Evolutionary conservation across 495 filamentous ascomycete genomes (phyloP).

Genomic region (Talaromyces borbonicus): DNA sequence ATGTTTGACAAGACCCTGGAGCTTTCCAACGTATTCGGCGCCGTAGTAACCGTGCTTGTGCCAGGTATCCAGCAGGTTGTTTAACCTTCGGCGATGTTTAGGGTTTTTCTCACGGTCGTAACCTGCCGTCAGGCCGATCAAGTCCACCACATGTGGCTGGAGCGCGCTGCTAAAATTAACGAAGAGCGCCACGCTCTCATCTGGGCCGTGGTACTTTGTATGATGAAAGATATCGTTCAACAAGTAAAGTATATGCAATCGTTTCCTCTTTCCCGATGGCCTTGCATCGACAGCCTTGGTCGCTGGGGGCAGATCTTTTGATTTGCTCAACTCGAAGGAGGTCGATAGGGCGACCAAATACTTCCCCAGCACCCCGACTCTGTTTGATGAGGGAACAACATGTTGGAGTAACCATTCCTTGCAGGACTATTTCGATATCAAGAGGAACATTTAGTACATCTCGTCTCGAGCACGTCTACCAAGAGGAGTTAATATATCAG

Average conservation of each 20-base stretch:
- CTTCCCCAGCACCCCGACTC: conserved; percentile 60
- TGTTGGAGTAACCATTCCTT: conserved; percentile 75
- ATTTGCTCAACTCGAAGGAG: conserved; percentile 35
- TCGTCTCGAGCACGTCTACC: conserved; percentile 25
- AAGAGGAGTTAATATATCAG: conserved; percentile 48
- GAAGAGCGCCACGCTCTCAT: conserved; percentile 28
- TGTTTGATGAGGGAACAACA: conserved; percentile 56
- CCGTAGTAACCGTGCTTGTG: conserved; percentile 57
- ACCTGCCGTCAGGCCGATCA: conserved; percentile 53
- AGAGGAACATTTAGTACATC: conserved; percentile 43
- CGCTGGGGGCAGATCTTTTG: conserved; percentile 5
- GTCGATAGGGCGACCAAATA: conserved; percentile 61
- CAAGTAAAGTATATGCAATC: conserved; percentile 73
- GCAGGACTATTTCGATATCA: conserved; percentile 60
- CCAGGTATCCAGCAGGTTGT: conserved; percentile 66
- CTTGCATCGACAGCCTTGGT: conserved; percentile 12
- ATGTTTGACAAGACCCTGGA: conserved; percentile 48
- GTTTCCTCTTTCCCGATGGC: conserved; percentile 53
- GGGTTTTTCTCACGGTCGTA: conserved; percentile 47
- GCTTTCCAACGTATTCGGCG: conserved; percentile 45
- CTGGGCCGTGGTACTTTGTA: conserved; percentile 49
- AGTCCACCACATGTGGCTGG: conserved; percentile 47
- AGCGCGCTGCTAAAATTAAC: conserved; percentile 49
- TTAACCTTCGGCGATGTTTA: conserved; percentile 57
- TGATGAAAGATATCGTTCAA: conserved; percentile 79